Base-by-base conservation (phyloP, 176 grass and related monocot genomes). In the Cenchrus purpureus region DNA sequence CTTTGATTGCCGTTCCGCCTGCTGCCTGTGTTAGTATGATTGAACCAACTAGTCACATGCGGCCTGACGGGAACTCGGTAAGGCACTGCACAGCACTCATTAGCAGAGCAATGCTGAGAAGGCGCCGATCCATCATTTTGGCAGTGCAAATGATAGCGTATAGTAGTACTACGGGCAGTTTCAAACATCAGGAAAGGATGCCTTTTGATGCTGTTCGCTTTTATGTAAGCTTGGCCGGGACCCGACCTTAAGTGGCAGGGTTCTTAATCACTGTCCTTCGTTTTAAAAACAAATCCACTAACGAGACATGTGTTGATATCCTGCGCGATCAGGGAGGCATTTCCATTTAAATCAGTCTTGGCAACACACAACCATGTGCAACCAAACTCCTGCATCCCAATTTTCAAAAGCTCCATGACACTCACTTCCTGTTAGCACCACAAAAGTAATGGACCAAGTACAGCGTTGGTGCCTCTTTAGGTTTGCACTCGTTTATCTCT, bases 401-500 rank as follows among this genome's bases (percentile, higher is more conserved):
- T 40, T 40, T 40, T 4, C 37, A 4, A 40, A 40, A 40, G 37
- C 37, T 40, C 45, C 58, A 25, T 22, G 22, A 22, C 7, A 61
- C 10, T 29, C 25, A 32, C 28, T 32, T 65, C 1, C 62, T 14
- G 4, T 1, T 65, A 6, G 1, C 22, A 32, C 11, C 10, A 2
- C 28, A 65, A 25, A 63, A 31, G 4, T 65, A 13, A 65, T 11
- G 10, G 32, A 65, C 29, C 11, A 15, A 13, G 0, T 68, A 68
- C n/a, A n/a, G 25, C 17, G 12, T 67, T 53, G 17, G 11, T 53
- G 46, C 29, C 49, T 80, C 78, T 28, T 68, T 50, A 37, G 62
- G 78, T 14, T 68, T 68, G 53, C 78, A 80, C 29, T 80, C 28
- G 77, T 79, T 29, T 12, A 79, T 65, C 46, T 65, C 20, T 25